Evolutionary conservation across 768 basidiomycete species (phyloP), one percentile per base, ranked within the genome.

Genomic region (Punctularia strigosozonata): DNA sequence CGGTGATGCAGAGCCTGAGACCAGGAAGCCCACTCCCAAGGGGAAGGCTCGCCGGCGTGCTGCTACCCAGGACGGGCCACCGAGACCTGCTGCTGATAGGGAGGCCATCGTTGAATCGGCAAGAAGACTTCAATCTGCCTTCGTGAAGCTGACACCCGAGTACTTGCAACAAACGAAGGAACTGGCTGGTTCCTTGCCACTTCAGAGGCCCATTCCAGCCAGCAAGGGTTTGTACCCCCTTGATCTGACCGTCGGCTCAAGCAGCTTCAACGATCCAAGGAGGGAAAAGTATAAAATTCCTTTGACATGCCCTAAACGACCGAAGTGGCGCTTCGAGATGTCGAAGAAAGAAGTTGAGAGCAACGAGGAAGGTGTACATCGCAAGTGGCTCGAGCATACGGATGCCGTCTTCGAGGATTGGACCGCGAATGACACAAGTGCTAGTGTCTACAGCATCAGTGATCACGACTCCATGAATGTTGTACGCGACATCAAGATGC

Each of bases 311-410:
- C 87, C 87, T 14, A 72, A 61, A 45, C 56, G 92, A 42, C 91
- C 92, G 3, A 89, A 81, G 55, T 95, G 91, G 86, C 65, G 73
- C 15, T 87, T 76, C 54, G 80, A 84, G 18, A 83, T 84, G 78
- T 69, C 77, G 28, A 97, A 94, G 64, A 75, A 71, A 18, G 85
- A 91, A 58, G 80, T 97, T 13, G 90, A 97, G 51, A 68, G 65
- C 38, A 95, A 94, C 53, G 92, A 97, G 59, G 85, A 89, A 51
- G 87, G 79, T 0, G 33, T 77, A 26, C 92, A 89, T 60, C 69
- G 61, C 40, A 80, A 78, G 52, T 95, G 91, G 89, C 61, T 88
- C 15, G 55, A 61, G 4, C 62, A 74, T 47, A 82, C 77, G 3
- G 81, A 89, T 48, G 56, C 60, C 5, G 51, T 63, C 18, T 62